phyloP scores from a whole-genome alignment of 208 protist genomes.

The Endotrypanum monterogeii region DNA sequence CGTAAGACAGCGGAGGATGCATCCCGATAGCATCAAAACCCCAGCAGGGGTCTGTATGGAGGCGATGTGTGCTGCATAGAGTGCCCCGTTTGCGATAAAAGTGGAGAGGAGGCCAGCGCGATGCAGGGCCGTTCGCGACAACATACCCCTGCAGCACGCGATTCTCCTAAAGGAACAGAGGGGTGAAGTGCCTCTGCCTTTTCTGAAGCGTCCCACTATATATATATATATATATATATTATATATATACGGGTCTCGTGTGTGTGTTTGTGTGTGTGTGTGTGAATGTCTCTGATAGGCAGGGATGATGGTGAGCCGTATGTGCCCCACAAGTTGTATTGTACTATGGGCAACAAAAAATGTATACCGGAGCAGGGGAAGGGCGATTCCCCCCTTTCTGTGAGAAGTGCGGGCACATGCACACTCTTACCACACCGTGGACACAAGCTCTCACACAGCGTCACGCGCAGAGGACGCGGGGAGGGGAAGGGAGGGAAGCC shows the following conservation, averaged over 20 bases:
- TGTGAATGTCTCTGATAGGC: background rate
- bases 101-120: constrained; percentile 65
- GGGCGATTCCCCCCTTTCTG: too few species aligned
- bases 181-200: too few species aligned
- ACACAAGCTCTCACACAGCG: background rate
- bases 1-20: constrained; percentile 50
- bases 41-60: constrained; percentile 49
- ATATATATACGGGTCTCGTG: background rate
- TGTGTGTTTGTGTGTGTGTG: background rate
- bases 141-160: constrained; percentile 17
- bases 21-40: constrained; percentile 54
- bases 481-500: background rate
- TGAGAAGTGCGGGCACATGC: background rate
- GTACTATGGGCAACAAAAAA: background rate
- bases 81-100: constrained; percentile 49
- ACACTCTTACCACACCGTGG: background rate
- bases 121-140: constrained; percentile 33
- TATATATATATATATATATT: too few species aligned
- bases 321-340: background rate
- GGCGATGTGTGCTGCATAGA: constrained; percentile 43
- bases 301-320: background rate
- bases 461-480: background rate
- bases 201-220: too few species aligned
- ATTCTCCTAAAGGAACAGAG: background rate
- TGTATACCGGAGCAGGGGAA: too few species aligned